Percentiles rank a stretch among this genome's conserved stretches.
These are phyloP conservation scores for Citrus sp. DNA, from an alignment of 345 rosid species.

Conservation along the genomic window DNA sequence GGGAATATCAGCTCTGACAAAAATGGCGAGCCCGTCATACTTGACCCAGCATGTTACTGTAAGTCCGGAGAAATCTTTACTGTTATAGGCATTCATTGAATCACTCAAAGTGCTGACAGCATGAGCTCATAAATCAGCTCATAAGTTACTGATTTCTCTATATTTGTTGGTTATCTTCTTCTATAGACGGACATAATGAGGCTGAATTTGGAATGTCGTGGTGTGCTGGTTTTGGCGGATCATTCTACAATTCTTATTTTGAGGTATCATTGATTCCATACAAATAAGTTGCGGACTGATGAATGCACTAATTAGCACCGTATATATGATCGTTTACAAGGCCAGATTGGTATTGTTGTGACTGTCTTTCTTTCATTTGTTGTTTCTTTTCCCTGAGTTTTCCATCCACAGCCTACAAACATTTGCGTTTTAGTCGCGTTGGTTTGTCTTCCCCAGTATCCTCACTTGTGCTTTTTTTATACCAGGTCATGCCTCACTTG, in stretches of 20 bases:
- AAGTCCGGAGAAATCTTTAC: constrained; percentile 11
- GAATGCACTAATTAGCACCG: background rate
- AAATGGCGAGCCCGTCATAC: constrained; percentile 81
- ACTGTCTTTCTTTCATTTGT: too few species aligned
- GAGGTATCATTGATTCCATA: constrained; percentile 41
- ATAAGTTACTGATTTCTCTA: background rate
- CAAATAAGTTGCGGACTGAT: background rate
- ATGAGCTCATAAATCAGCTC: background rate
- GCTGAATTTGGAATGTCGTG: constrained; percentile 98
- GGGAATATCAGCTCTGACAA: constrained; percentile 83
- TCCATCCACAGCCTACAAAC: background rate
- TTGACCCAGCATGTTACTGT: constrained; percentile 98
- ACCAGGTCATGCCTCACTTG: constrained; percentile 66
- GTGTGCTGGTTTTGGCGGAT: constrained; percentile 87
- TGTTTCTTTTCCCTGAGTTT: too few species aligned
- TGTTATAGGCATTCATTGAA: background rate
- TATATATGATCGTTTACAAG: background rate
- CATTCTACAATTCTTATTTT: constrained; percentile 78
- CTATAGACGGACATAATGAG: constrained; percentile 82
- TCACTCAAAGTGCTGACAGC: background rate
- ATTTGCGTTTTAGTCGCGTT: background rate
- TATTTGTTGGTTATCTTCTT: background rate
- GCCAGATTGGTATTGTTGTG: background rate
- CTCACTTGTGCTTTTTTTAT: background rate
- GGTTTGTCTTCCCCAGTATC: background rate